Base-by-base conservation (phyloP, 148 eudicot species). In the Mesembryanthemum crystallinum region DNA sequence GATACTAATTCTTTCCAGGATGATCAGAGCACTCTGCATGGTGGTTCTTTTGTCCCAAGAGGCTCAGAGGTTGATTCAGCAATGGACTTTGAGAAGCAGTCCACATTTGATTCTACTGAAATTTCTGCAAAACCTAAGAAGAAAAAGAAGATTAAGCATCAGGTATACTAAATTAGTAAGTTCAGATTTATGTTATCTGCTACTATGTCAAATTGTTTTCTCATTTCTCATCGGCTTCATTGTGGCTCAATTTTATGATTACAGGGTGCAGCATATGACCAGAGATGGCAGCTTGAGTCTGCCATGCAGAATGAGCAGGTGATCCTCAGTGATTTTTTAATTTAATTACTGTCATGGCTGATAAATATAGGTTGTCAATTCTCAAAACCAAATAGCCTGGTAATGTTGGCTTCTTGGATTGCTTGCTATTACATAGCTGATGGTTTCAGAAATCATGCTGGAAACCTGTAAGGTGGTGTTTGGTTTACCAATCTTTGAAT, bases 1-100 rank as follows among this genome's bases (percentile, higher is more conserved):
- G 99, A 95, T 85, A 95, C 96, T 42, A 84, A 84, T 84, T 92
- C 97, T 43, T 90, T 84, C 79, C 96, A 92, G 88, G 99, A 91
- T 82, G 99, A 90, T 75, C 92, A 80, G 52, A 87, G 85, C 80
- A 83, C 88, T 73, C 73, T 85, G 10, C 89, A 79, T 76, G 91
- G 89, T 71, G 96, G 90, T 64, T 87, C 82, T 25, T 71, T 73
- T 71, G 32, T 86, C 70, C 89, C 84, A 59, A 86, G 86, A 78
- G 88, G 79, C 69, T 82, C 87, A 75, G 99, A 95, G 77, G 89
- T 86, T 82, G 90, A 95, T 76, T 95, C 99, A 39, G 82, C 78
- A 25, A 86, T 83, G 80, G 86, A 92, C 72, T 89, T 86, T 58
- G 84, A 88, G 64, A 90, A 84, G 80, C 90, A 88, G 75, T 81